Percentiles rank a stretch among this genome's conserved stretches.
Evolutionary conservation across 2,329 filamentous ascomycete species (phyloP).

Genomic region (Botrytis medusae): DNA sequence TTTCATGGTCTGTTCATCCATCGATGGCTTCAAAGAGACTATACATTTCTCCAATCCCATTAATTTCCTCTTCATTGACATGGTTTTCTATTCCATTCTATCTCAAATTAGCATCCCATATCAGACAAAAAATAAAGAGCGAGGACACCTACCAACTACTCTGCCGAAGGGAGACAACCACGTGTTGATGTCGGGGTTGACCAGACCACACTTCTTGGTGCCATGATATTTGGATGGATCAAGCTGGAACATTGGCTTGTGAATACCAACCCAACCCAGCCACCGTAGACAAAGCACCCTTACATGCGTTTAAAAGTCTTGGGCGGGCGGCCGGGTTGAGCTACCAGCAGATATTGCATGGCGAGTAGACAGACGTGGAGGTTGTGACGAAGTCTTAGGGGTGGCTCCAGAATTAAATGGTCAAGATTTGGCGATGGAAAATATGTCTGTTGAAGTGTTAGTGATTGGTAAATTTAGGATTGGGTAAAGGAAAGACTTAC

Average conservation of each 20-base stretch:
- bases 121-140: too few relatives aligned
- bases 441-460: not conserved
- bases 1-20: not conserved
- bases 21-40: not conserved
- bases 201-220: not conserved
- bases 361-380: constrained; percentile 5
- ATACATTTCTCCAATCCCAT: not conserved
- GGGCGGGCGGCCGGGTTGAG: not conserved
- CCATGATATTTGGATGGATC: not conserved
- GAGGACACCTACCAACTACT: not conserved
- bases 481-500: not conserved
- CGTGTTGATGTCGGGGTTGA: not conserved
- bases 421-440: not conserved
- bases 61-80: not conserved
- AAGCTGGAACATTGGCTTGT: not conserved
- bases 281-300: not conserved
- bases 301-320: not conserved
- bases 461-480: not conserved
- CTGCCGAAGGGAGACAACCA: not conserved
- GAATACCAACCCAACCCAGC: not conserved
- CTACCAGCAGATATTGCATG: not conserved
- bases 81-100: not conserved
- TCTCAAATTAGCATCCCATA: not conserved
- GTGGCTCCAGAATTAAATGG: not conserved
- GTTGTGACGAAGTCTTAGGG: not conserved